Base-by-base conservation (phyloP, 2,329 filamentous ascomycete species). In the Fusarium sp. region DNA sequence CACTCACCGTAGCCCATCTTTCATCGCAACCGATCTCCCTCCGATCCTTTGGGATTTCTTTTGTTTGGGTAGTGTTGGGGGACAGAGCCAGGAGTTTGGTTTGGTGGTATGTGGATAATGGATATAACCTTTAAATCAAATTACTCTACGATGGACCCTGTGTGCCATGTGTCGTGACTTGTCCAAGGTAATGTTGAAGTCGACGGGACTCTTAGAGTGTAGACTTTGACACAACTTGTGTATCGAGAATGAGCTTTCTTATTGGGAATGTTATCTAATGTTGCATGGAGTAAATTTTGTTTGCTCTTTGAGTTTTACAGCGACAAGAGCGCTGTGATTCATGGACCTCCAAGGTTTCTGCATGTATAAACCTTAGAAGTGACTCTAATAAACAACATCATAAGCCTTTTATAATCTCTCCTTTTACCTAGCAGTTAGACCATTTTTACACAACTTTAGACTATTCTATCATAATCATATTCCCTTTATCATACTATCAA, bases 201-300 rank as follows among this genome's bases (percentile, higher is more conserved):
- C 25, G 4, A 27, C 2, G 1, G 25, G 17, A 1, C 8, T 0
- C 8, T 17, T 0, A 3, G 22, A 10, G 15, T 0, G 14, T 10
- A 17, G 14, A 11, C 22, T 50, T 50, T 50, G 8, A 6, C 22
- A 27, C 15, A 27, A 27, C 25, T 27, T 27, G 14, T 17, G 14
- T 17, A 25, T 10, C 17, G 3, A 4, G 14, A 27, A 50, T 27
- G 22, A 50, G 45, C 4, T 47, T 27, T 9, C 6, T 25, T 25
- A 9, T 47, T 47, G 12, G 22, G 11, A 47, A 25, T 25, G 20
- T 9, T 47, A 1, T 15, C 22, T 6, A 7, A 25, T 47, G 20
- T 22, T 47, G 25, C 4, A 45, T 45, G 11, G 4, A 6, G 8
- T 2, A 27, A 17, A 8, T 15, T 12, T 50, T 50, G 22, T 15